Conservation (phyloP, 2,329 filamentous ascomycete genomes). For the Claviceps sp. region DNA sequence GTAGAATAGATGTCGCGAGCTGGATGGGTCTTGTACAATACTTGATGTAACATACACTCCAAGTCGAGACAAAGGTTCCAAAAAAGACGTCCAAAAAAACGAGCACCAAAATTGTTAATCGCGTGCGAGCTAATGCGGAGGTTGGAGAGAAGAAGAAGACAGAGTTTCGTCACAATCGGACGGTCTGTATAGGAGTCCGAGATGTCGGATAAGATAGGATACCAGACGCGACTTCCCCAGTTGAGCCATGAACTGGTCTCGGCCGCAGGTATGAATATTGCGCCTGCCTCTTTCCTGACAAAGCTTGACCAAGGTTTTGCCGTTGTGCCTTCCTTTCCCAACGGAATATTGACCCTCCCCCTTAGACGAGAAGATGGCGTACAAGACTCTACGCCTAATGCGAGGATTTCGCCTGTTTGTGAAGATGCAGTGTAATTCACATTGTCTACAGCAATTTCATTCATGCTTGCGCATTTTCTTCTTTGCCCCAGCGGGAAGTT, state of each 20-base stretch:
- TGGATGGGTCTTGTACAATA: background rate
- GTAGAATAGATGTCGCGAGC: background rate
- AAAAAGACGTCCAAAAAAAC: slow-evolving; percentile 6
- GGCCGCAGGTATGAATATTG: background rate
- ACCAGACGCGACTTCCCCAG: background rate
- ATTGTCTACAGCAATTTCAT: background rate
- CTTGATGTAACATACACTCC: slow-evolving; percentile 11
- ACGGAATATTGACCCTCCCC: too few relatives aligned
- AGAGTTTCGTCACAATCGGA: background rate
- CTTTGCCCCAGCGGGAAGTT: slow-evolving; percentile 63
- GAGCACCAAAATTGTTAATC: background rate
- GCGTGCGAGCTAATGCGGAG: slow-evolving; percentile 1
- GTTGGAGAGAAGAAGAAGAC: background rate
- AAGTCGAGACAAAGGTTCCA: slow-evolving; percentile 14
- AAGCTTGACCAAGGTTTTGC: background rate
- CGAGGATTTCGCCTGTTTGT: background rate
- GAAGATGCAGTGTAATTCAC: background rate
- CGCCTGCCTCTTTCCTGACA: background rate
- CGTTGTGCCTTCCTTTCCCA: background rate
- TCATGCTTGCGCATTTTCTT: slow-evolving; percentile 16
- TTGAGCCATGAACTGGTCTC: background rate
- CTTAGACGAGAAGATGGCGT: background rate
- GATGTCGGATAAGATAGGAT: background rate
- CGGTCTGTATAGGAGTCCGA: background rate
- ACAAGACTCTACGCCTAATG: background rate